These are phyloP conservation scores for Acephala macrosclerotiorum DNA, from an alignment of 2,329 filamentous ascomycete genomes.

Conservation along the genomic window DNA sequence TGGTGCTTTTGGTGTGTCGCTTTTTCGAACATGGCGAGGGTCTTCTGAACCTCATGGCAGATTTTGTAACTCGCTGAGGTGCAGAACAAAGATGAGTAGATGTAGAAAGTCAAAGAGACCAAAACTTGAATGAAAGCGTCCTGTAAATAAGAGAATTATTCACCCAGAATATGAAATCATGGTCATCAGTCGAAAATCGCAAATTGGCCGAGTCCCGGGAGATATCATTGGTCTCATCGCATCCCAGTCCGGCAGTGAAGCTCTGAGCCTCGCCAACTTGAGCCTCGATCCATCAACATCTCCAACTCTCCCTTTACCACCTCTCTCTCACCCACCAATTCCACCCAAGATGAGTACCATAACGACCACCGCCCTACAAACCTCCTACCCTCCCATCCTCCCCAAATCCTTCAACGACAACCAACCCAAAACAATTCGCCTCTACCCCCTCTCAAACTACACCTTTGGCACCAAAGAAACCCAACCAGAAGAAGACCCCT, in stretches of 20 bases:
- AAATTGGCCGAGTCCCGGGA: neutral
- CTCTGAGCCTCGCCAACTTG: conserved; percentile 19
- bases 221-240: neutral
- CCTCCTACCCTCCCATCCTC: conserved; percentile 78
- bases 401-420: conserved; percentile 87
- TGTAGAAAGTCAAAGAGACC: neutral
- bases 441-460: conserved; percentile 97
- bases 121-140: neutral
- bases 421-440: conserved; percentile 86
- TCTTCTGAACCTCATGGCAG: no score
- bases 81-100: neutral
- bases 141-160: neutral
- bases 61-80: no score
- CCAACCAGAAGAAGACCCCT: conserved; percentile 96
- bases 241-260: neutral
- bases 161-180: neutral
- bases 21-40: no score
- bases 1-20: no score
- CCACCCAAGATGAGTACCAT: conserved; percentile 78
- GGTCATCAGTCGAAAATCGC: neutral
- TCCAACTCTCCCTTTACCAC: conserved; percentile 14
- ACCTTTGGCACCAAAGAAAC: conserved; percentile 99
- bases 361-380: conserved; percentile 77
- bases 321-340: neutral
- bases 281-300: conserved; percentile 13